phyloP scores from a whole-genome alignment of 2,329 filamentous ascomycete genomes.

The Allantophomopsis cytisporea region DNA sequence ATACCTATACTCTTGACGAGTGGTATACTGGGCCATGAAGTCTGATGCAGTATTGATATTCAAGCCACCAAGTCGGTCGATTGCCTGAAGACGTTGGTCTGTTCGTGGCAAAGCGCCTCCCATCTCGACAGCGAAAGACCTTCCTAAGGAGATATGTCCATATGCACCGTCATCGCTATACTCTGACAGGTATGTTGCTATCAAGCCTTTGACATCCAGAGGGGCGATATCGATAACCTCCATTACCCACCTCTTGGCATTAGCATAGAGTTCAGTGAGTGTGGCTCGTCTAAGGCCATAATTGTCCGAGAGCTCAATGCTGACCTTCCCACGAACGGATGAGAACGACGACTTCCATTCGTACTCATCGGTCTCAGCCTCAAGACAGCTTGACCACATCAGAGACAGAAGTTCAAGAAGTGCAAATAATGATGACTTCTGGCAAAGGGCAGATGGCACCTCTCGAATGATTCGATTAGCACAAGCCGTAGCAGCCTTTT shows the following conservation, averaged over 20 bases:
- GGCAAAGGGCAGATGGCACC: constrained; percentile 81
- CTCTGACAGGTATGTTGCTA: constrained; percentile 93
- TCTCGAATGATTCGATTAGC: constrained; percentile 76
- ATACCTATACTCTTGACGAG: constrained; percentile 88
- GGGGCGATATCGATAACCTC: constrained; percentile 74
- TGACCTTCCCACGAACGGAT: constrained; percentile 65
- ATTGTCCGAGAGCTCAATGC: constrained; percentile 86
- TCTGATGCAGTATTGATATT: constrained; percentile 88
- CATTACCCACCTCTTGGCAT: constrained; percentile 69
- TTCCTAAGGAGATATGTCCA: constrained; percentile 80
- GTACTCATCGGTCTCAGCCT: constrained; percentile 90
- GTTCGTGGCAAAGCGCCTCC: constrained; percentile 74
- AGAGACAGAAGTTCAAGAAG: constrained; percentile 82
- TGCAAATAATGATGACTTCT: constrained; percentile 82
- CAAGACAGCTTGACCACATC: constrained; percentile 90
- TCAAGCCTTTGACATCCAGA: constrained; percentile 82
- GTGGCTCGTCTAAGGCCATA: constrained; percentile 72
- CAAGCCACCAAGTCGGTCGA: constrained; percentile 61
- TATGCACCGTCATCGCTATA: constrained; percentile 86
- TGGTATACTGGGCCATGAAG: constrained; percentile 94
- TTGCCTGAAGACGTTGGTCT: constrained; percentile 73
- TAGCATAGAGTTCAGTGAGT: constrained; percentile 61
- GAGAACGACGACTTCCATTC: constrained; percentile 71
- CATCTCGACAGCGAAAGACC: constrained; percentile 90
- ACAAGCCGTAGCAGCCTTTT: constrained; percentile 70